A percentile compares a stretch with the other conserved stretches of the same genome.
Conservation (phyloP, 2,329 filamentous ascomycete genomes). For the Daldinia eschscholtzii region DNA sequence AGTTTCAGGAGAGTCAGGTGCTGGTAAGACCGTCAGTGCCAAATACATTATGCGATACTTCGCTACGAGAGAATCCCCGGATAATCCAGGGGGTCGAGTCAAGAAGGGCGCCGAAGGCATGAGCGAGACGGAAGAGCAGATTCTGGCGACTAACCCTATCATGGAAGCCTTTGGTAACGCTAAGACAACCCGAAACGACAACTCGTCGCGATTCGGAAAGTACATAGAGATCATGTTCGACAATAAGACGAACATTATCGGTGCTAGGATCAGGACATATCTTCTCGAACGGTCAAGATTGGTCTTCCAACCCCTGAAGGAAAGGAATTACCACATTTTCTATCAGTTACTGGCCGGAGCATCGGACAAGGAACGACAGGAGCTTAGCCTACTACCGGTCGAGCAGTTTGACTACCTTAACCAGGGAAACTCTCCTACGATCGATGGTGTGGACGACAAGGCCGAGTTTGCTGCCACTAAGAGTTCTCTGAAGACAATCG, state of each 20-base stretch:
- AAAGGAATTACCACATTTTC: constrained; percentile 99
- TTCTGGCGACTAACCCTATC: constrained; percentile 97
- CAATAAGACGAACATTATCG: constrained; percentile 93
- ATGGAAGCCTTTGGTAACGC: constrained; percentile 99
- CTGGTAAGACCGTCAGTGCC: constrained; percentile 98
- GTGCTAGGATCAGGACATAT: constrained; percentile 96
- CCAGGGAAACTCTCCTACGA: constrained; percentile 89
- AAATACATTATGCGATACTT: constrained; percentile 99
- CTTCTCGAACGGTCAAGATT: constrained; percentile 93
- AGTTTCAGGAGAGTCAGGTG: constrained; percentile 98
- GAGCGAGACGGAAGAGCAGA: constrained; percentile 98
- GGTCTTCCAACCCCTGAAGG: constrained; percentile 96
- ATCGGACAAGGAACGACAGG: constrained; percentile 83
- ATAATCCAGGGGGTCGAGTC: constrained; percentile 81
- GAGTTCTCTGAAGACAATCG: constrained; percentile 88
- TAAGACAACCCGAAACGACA: constrained; percentile 99
- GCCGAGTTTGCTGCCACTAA: constrained; percentile 92
- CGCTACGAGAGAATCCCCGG: constrained; percentile 93
- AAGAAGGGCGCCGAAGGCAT: constrained; percentile 84
- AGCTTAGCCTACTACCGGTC: constrained; percentile 81
- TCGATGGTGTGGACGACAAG: constrained; percentile 95
- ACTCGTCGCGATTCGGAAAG: constrained; percentile 98
- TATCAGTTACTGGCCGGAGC: constrained; percentile 96
- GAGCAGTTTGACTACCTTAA: constrained; percentile 97
- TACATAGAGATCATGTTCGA: constrained; percentile 99